Percentiles rank a stretch among this genome's conserved stretches.
phyloP scores from a whole-genome alignment of 768 basidiomycete species.

The Sporobolomyces pararoseus region DNA sequence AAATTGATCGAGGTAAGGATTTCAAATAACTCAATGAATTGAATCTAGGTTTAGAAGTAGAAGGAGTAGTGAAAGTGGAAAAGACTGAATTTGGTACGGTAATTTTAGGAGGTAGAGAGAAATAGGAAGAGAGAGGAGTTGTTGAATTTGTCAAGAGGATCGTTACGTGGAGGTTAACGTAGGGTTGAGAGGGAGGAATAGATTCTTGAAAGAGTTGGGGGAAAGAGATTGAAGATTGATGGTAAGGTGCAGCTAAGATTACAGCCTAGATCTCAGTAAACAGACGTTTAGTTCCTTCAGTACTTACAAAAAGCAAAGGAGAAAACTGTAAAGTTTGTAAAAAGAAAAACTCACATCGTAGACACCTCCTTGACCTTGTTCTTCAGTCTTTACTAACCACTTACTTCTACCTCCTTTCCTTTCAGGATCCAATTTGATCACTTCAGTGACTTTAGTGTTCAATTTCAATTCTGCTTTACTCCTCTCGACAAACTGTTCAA shows the following conservation, averaged over 20 bases:
- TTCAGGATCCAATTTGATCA: constrained; percentile 32
- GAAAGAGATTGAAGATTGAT: constrained; percentile 55
- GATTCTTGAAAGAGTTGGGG: constrained; percentile 47
- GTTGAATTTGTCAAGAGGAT: constrained; percentile 70
- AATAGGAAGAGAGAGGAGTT: background rate
- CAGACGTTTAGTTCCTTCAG: no score
- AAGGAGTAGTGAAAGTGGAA: constrained; percentile 64
- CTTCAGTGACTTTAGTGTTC: constrained; percentile 41
- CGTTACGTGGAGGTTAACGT: constrained; percentile 82
- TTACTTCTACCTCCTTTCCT: background rate
- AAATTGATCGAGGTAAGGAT: constrained; percentile 1
- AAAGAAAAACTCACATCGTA: constrained; percentile 25
- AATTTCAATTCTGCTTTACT: constrained; percentile 64
- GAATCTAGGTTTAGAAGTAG: constrained; percentile 59
- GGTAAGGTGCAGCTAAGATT: constrained; percentile 82
- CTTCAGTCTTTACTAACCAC: constrained; percentile 34
- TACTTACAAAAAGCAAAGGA: no score
- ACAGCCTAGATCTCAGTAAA: constrained; percentile 59
- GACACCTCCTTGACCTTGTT: constrained; percentile 16
- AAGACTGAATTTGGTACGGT: constrained; percentile 54
- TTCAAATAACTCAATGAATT: constrained; percentile 75
- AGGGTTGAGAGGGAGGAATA: constrained; percentile 66
- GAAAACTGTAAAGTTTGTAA: no score
- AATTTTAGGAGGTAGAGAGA: constrained; percentile 51
- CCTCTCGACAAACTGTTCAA: constrained; percentile 69